Percentiles rank a stretch among this genome's conserved stretches.
These are phyloP conservation scores for Nemania sp. DNA, from an alignment of 2,329 filamentous ascomycete genomes.

Conservation along the genomic window DNA sequence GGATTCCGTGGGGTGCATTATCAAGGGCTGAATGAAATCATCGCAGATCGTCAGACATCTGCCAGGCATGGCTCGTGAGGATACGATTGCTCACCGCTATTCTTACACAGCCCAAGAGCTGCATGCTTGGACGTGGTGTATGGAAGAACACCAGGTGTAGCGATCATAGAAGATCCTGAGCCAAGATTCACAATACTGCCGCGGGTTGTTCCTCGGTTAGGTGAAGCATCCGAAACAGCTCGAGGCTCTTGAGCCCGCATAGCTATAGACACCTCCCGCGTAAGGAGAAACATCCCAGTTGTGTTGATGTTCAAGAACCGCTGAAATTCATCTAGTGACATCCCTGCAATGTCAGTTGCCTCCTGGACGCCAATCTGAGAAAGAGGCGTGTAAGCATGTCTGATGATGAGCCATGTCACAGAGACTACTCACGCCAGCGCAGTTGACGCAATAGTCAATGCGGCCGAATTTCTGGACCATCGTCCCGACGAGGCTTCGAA, in stretches of 20 bases:
- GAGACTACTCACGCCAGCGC: constrained; percentile 3
- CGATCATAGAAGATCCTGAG: constrained; percentile 15
- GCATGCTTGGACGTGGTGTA: constrained; percentile 20
- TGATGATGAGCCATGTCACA: too few relatives aligned
- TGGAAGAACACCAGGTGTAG: constrained; percentile 1
- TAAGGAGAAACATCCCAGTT: background rate
- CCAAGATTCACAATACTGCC: constrained; percentile 24
- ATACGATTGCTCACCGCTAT: background rate
- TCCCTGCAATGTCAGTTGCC: background rate
- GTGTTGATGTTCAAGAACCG: background rate
- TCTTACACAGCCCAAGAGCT: constrained; percentile 2
- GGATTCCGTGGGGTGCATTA: constrained; percentile 31
- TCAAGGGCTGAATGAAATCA: constrained; percentile 29
- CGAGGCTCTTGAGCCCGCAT: background rate
- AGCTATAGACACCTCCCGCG: background rate
- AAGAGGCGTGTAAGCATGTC: background rate
- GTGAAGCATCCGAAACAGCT: too few relatives aligned
- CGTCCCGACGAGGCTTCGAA: background rate
- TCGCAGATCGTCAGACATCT: too few relatives aligned
- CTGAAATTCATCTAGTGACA: background rate
- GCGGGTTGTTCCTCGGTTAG: constrained; percentile 6
- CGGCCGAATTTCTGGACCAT: background rate
- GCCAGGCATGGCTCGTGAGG: too few relatives aligned
- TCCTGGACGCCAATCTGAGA: background rate
- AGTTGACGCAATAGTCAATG: constrained; percentile 26